phyloP scores from a whole-genome alignment of 805 yeast genomes.

The Yamadazyma sp. region DNA sequence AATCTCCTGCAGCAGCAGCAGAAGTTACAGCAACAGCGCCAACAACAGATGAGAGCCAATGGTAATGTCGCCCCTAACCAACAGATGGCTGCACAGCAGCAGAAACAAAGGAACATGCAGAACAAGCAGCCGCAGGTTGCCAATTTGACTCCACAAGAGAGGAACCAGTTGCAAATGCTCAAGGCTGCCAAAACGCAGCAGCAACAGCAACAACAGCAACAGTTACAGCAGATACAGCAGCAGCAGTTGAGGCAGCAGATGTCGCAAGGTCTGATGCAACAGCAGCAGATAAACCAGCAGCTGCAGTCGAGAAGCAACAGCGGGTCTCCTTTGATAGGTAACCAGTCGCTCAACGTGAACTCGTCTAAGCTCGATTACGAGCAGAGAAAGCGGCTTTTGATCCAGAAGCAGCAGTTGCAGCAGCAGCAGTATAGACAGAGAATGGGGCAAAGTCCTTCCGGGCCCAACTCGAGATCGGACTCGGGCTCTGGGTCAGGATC shows the following conservation, averaged over 20 bases:
- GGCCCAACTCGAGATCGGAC: too few species aligned
- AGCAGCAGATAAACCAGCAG: slow-evolving; percentile 5
- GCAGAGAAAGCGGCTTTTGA: slow-evolving; percentile 35
- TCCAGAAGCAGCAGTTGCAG: slow-evolving; percentile 31
- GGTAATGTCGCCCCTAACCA: slow-evolving; percentile 1
- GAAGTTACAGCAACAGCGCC: slow-evolving; percentile 28
- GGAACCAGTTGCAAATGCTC: slow-evolving; percentile 40
- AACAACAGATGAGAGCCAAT: slow-evolving; percentile 16
- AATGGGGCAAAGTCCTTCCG: too few species aligned
- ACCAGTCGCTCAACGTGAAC: slow-evolving; percentile 22
- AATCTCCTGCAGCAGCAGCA: slow-evolving; percentile 55
- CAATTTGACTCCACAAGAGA: slow-evolving; percentile 44
- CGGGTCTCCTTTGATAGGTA: slow-evolving; percentile 12
- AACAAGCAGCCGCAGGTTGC: slow-evolving; percentile 30
- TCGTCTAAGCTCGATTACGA: slow-evolving; percentile 35
- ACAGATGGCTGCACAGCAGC: slow-evolving; percentile 9
- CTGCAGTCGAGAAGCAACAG: slow-evolving; percentile 16
- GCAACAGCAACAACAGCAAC: slow-evolving; percentile 24
- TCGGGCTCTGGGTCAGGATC: too few species aligned
- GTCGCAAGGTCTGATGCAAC: slow-evolving; percentile 1
- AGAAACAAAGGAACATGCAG: not conserved
- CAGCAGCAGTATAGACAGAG: slow-evolving; percentile 12
- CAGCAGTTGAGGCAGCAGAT: slow-evolving; percentile 12
- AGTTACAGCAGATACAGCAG: slow-evolving; percentile 19
- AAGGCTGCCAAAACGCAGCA: slow-evolving; percentile 36